phyloP scores from a whole-genome alignment of 352 stramenopile genomes.

The Phytophthora macrochlamydospora region DNA sequence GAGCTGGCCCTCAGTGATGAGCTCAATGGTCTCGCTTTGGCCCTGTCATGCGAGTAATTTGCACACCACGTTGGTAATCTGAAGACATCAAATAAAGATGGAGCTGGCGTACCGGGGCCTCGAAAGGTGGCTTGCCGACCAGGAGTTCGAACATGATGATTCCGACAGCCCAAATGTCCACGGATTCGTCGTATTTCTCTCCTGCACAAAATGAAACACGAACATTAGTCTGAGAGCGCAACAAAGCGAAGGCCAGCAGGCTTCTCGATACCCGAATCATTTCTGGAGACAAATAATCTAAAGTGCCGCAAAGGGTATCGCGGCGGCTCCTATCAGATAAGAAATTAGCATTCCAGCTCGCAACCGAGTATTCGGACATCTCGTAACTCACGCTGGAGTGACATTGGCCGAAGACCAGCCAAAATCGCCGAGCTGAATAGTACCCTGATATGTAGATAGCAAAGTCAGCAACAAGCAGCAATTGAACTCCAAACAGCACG shows the following conservation, averaged over 20 bases:
- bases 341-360: background rate
- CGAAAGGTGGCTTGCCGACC: conserved; percentile 97
- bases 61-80: background rate
- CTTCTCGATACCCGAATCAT: conserved; percentile 93
- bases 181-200: conserved; percentile 97
- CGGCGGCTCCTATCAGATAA: conserved; percentile 70
- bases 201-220: conserved; percentile 32
- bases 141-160: conserved; percentile 99
- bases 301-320: conserved; percentile 98
- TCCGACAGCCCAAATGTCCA: conserved; percentile 99
- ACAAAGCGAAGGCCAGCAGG: background rate
- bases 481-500: background rate
- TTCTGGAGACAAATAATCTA: conserved; percentile 99
- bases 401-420: conserved; percentile 96
- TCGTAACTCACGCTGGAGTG: conserved; percentile 59
- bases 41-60: conserved; percentile 44
- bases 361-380: background rate
- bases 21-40: conserved; percentile 95
- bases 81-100: background rate
- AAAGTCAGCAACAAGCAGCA: background rate
- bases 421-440: conserved; percentile 99
- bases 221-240: conserved; percentile 1
- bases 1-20: conserved; percentile 91
- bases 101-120: conserved; percentile 74
- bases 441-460: conserved; percentile 46